Base-by-base conservation (phyloP, 306 rosid species). In the Boehmeria nivea region DNA sequence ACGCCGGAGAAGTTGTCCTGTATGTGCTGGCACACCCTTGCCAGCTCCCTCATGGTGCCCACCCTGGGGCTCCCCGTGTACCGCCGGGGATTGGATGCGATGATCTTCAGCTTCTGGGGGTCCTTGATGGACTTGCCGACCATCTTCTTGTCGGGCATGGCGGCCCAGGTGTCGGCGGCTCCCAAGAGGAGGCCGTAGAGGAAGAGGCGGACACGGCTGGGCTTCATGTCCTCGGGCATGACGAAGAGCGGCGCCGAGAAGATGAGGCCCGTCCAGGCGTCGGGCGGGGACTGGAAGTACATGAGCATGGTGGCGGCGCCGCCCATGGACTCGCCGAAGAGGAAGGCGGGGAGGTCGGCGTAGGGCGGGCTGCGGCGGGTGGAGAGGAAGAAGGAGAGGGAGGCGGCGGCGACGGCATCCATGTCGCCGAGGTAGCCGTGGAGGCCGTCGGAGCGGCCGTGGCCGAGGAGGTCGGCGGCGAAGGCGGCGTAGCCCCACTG, bases 311-410 rank as follows among this genome's bases (percentile, higher is more conserved):
- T 80, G 23, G 79, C 77, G 2, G 80, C 71, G 0, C 95, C 95
- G 0, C 98, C 95, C 98, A 90, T 74, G 22, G 98, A 90, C 72
- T 90, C 98, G 13, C 98, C 95, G 75, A 90, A 84, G 27, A 90
- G 85, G 57, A 90, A 90, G 0, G 98, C 98, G 0, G 95, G 98
- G 26, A 84, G 84, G 43, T 16, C 4, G 21, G 8, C 37, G 72
- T 82, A 90, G 1, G 82, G 51, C 0, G 77, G 79, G 52, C 79
- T 65, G 19, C 70, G 76, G 13, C 95, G 95, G 40, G 62, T 63
- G 53, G 87, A 69, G 72, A 76, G 59, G 81, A 90, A 90, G 75
- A 45, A 90, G 1, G 81, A 66, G n/a, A 90, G 69, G 1, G 98
- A 90, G 0, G 88, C 18, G 45, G 87, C 76, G 46, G 98, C 95